Conservation (phyloP, 495 filamentous ascomycete species). For the Trichoderma asperelloides region DNA sequence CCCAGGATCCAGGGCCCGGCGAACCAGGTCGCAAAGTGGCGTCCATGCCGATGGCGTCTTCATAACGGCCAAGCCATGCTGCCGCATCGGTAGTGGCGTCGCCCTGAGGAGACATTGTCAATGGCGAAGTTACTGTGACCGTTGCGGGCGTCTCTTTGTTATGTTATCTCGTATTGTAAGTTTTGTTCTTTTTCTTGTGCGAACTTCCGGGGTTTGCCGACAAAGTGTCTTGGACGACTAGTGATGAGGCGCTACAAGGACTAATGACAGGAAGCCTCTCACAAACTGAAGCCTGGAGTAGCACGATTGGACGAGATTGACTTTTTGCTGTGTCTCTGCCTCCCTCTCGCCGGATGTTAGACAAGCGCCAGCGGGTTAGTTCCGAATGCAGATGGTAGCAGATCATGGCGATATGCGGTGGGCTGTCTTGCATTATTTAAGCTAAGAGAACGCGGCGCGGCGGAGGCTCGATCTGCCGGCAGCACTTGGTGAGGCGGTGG, state of each 20-base stretch:
- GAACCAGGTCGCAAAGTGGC: neutral
- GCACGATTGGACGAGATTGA: neutral
- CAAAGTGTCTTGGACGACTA: neutral
- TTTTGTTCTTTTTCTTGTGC: neutral
- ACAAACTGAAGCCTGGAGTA: neutral
- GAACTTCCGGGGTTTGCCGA: neutral
- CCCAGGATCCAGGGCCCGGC: neutral
- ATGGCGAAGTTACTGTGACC: neutral
- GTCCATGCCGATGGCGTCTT: conserved; percentile 1
- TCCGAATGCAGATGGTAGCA: neutral
- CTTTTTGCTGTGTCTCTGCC: neutral
- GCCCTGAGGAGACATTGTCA: neutral
- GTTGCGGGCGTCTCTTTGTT: neutral
- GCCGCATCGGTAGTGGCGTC: neutral
- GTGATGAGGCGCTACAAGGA: neutral
- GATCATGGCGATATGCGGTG: conserved; percentile 1
- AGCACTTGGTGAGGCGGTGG: neutral
- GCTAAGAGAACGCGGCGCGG: neutral
- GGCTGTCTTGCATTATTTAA: neutral
- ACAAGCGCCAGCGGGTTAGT: neutral
- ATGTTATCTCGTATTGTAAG: neutral
- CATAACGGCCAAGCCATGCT: conserved; percentile 1
- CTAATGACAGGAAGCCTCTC: neutral
- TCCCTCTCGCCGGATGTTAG: neutral
- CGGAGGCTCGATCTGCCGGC: neutral